Evolutionary conservation across 2,329 filamentous ascomycete species (phyloP).

Genomic region (Alternaria arbusti): DNA sequence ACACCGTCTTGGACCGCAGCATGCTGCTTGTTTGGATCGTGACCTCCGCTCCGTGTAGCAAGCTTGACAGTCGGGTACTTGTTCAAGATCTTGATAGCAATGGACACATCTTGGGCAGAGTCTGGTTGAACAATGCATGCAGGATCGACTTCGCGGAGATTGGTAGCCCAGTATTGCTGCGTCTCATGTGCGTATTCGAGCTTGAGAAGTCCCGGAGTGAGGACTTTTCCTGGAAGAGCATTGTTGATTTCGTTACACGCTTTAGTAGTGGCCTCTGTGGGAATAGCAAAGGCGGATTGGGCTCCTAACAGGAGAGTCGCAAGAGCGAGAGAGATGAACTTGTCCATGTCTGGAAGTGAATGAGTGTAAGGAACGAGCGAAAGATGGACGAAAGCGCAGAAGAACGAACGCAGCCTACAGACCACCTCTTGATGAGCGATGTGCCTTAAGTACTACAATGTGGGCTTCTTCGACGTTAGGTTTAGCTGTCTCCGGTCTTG

Average conservation of each 20-base stretch:
- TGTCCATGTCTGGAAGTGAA: constrained; percentile 7
- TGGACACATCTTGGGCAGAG: constrained; percentile 31
- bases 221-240: constrained; percentile 26
- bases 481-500: not conserved
- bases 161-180: constrained; percentile 30
- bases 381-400: not conserved
- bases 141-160: constrained; percentile 24
- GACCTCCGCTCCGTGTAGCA: constrained; percentile 41
- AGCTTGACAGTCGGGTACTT: constrained; percentile 30
- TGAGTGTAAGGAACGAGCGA: not conserved
- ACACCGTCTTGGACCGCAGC: constrained; percentile 47
- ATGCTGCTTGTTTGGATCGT: constrained; percentile 48
- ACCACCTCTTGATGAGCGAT: not conserved
- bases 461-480: not conserved
- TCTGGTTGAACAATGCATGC: constrained; percentile 35
- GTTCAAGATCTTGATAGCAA: constrained; percentile 31
- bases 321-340: constrained; percentile 1
- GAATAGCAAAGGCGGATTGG: constrained; percentile 10
- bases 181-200: constrained; percentile 26
- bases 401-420: not conserved
- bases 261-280: constrained; percentile 22
- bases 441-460: not conserved
- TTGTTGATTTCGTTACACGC: constrained; percentile 27
- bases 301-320: constrained; percentile 12
- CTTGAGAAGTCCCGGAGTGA: constrained; percentile 22